These are phyloP conservation scores for Bipolaris victoriae DNA, from an alignment of 2,329 filamentous ascomycete species.

Conservation along the genomic window DNA sequence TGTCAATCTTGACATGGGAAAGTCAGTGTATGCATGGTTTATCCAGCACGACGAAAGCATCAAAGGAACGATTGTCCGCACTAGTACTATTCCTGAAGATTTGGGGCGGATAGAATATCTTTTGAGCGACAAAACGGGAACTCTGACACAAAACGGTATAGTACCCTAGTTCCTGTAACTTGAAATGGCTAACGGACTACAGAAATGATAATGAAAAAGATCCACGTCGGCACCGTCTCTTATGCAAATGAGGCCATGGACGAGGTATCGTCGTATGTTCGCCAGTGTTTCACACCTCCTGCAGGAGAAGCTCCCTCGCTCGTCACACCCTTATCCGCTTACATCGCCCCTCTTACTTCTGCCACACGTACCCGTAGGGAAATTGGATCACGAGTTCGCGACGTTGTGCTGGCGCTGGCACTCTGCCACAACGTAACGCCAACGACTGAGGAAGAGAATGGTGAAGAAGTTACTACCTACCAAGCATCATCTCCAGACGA, in stretches of 20 bases:
- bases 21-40: slow-evolving; percentile 93
- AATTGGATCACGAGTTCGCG: slow-evolving; percentile 89
- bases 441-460: slow-evolving; percentile 81
- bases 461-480: slow-evolving; percentile 79
- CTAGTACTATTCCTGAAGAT: slow-evolving; percentile 96
- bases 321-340: slow-evolving; percentile 77
- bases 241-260: slow-evolving; percentile 99
- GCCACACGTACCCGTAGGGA: slow-evolving; percentile 87
- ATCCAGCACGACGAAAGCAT: slow-evolving; percentile 93
- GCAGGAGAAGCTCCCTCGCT: slow-evolving; percentile 52
- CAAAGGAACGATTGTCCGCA: slow-evolving; percentile 88
- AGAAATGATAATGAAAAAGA: slow-evolving; percentile 99
- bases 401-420: slow-evolving; percentile 89
- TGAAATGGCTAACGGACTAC: slow-evolving; percentile 27
- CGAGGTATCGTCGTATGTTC: slow-evolving; percentile 85
- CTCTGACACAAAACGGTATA: slow-evolving; percentile 83
- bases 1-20: slow-evolving; percentile 96
- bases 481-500: slow-evolving; percentile 98
- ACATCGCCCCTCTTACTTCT: slow-evolving; percentile 64
- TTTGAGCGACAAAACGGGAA: slow-evolving; percentile 97
- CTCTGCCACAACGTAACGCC: slow-evolving; percentile 98
- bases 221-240: slow-evolving; percentile 96
- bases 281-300: slow-evolving; percentile 73
- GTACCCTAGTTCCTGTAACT: neutral
- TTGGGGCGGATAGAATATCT: slow-evolving; percentile 95